Percentiles rank a stretch among this genome's conserved stretches.
Evolutionary conservation across 2,329 filamentous ascomycete species (phyloP).

Genomic region (Exophiala calicioides): DNA sequence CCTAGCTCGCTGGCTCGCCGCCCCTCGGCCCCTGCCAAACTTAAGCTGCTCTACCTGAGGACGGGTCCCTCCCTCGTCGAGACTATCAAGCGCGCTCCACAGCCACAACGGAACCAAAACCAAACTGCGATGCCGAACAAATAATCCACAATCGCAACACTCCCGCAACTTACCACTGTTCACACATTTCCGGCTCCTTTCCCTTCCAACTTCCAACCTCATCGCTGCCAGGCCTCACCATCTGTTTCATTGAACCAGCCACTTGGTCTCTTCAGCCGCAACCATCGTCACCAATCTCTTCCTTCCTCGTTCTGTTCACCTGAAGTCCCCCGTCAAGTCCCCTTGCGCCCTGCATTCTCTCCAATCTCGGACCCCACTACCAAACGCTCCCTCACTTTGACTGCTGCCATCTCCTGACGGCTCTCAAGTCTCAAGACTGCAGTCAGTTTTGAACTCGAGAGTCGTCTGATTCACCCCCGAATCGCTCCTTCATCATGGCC

Average conservation of each 20-base stretch:
- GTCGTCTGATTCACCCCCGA: constrained; percentile 21
- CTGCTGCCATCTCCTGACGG: constrained; percentile 25
- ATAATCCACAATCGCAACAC: background rate
- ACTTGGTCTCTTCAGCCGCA: background rate
- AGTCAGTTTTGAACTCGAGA: constrained; percentile 27
- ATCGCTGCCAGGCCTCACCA: background rate
- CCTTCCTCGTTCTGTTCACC: constrained; percentile 5
- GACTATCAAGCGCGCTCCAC: no score
- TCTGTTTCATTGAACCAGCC: background rate
- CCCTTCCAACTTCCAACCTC: background rate
- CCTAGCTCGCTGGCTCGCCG: background rate
- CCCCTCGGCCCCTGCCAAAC: background rate
- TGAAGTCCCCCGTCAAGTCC: constrained; percentile 8
- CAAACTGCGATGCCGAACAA: background rate
- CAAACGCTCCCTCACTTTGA: constrained; percentile 14
- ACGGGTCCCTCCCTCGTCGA: background rate
- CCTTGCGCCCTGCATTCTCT: constrained; percentile 12
- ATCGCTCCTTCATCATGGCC: constrained; percentile 19
- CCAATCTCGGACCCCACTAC: constrained; percentile 19
- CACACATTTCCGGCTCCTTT: background rate
- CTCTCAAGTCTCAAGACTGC: constrained; percentile 29
- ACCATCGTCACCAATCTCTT: background rate
- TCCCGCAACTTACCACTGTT: no score
- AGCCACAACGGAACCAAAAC: background rate
- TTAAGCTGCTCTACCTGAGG: background rate